Evolutionary conservation across 176 grass and related monocot species (phyloP).

Genomic region (Thalia dealbata): DNA sequence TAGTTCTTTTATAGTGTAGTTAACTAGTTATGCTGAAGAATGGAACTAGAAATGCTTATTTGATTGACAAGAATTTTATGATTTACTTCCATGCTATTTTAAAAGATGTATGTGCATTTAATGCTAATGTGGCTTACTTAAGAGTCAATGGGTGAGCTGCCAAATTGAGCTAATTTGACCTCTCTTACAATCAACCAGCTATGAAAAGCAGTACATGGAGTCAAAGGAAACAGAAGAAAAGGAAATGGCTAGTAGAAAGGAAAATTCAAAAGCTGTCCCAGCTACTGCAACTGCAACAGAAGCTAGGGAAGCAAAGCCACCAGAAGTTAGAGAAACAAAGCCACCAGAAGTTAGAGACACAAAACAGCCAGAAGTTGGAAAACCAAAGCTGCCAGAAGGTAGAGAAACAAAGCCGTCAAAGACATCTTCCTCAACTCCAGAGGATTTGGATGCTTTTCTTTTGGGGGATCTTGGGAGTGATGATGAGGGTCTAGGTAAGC

Average conservation of each 20-base stretch:
- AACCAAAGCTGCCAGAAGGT: conserved; percentile 43
- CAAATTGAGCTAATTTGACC: background rate
- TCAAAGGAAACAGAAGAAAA: conserved; percentile 57
- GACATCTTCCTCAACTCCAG: conserved; percentile 48
- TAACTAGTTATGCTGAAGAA: background rate
- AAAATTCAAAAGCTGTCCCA: conserved; percentile 35
- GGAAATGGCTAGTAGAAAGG: conserved; percentile 38
- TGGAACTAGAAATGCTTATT: background rate
- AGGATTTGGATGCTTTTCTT: conserved; percentile 95
- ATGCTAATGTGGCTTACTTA: too few species aligned
- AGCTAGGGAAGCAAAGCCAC: too few species aligned
- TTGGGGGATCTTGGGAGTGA: conserved; percentile 86
- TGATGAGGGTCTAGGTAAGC: conserved; percentile 60
- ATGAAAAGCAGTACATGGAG: conserved; percentile 73
- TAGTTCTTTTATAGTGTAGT: background rate
- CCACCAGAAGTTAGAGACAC: conserved; percentile 38
- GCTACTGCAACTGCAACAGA: conserved; percentile 3
- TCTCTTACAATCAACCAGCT: conserved; percentile 25
- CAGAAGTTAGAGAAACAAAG: conserved; percentile 48
- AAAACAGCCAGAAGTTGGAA: conserved; percentile 44
- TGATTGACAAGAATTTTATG: background rate
- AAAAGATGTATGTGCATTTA: background rate
- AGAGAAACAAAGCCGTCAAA: conserved; percentile 56
- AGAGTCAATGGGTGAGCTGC: too few species aligned
- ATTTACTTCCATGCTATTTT: background rate